Evolutionary conservation across 2,329 filamentous ascomycete species (phyloP).

Genomic region (Penicillium fuscoglaucum): DNA sequence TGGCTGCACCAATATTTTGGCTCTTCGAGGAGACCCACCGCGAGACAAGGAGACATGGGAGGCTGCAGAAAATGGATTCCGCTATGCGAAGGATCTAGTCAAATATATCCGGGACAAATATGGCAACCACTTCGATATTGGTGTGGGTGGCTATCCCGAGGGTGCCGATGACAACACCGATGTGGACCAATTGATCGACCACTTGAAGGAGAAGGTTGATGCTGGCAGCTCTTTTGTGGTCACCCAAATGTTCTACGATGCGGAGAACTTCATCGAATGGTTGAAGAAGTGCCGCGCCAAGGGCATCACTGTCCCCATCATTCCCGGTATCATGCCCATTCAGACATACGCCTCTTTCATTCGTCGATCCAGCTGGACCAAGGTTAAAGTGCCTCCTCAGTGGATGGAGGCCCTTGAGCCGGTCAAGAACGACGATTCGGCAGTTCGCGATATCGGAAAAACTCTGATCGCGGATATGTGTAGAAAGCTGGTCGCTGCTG

Average conservation of each 20-base stretch:
- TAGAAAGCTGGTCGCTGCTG: constrained; percentile 75
- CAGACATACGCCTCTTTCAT: constrained; percentile 93
- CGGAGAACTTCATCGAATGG: constrained; percentile 91
- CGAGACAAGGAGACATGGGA: constrained; percentile 93
- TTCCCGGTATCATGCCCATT: constrained; percentile 90
- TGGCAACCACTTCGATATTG: constrained; percentile 92
- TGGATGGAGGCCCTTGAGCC: constrained; percentile 85
- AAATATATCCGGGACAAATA: constrained; percentile 77
- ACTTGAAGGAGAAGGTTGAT: constrained; percentile 96
- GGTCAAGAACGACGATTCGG: constrained; percentile 93
- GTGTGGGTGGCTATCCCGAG: constrained; percentile 94
- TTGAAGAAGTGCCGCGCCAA: constrained; percentile 79
- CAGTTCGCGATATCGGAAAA: constrained; percentile 86
- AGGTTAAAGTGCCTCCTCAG: constrained; percentile 74
- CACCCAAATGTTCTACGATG: constrained; percentile 99
- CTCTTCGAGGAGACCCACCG: constrained; percentile 88
- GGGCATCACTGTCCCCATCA: constrained; percentile 80
- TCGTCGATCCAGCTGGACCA: constrained; percentile 85
- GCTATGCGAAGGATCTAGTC: constrained; percentile 88
- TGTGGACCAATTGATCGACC: constrained; percentile 79
- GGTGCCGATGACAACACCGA: constrained; percentile 91
- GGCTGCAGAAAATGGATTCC: constrained; percentile 80
- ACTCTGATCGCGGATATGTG: constrained; percentile 87
- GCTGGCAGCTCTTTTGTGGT: constrained; percentile 91
- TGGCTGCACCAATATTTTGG: constrained; percentile 96